phyloP scores from a whole-genome alignment of 106 monocot species.

The Cymbidium sinense region DNA sequence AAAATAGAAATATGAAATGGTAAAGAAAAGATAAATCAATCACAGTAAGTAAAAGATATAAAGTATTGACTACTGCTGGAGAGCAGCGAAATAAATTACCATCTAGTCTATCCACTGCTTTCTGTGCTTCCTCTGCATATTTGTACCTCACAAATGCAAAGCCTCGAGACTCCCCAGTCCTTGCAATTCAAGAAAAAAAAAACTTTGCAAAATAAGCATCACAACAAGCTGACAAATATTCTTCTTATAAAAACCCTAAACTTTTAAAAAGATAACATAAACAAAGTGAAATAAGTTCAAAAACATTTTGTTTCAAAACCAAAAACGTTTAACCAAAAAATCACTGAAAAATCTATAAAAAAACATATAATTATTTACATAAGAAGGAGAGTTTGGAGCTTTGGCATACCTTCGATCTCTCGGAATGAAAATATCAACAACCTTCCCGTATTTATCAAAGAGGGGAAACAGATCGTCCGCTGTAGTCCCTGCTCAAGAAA shows the following conservation, averaged over 20 bases:
- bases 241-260: background rate
- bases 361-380: background rate
- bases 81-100: conserved; percentile 20
- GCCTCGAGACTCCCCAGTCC: conserved; percentile 89
- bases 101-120: conserved; percentile 85
- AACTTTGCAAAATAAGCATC: background rate
- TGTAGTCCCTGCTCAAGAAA: conserved; percentile 42
- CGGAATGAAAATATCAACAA: conserved; percentile 88
- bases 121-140: conserved; percentile 84
- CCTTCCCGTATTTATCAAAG: conserved; percentile 83
- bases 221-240: background rate
- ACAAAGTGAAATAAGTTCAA: background rate
- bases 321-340: background rate
- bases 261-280: background rate
- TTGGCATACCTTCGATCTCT: conserved; percentile 60
- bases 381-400: background rate
- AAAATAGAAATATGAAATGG: background rate
- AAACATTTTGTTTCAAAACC: background rate
- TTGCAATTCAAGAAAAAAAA: conserved; percentile 13
- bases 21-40: background rate
- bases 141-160: conserved; percentile 97
- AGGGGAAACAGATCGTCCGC: conserved; percentile 79
- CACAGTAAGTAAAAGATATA: background rate
- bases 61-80: background rate
- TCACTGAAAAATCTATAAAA: background rate